Percentiles rank a stretch among this genome's conserved stretches.
phyloP scores from a whole-genome alignment of 176 grass and related monocot genomes.

The Urochloa ruziziensis region DNA sequence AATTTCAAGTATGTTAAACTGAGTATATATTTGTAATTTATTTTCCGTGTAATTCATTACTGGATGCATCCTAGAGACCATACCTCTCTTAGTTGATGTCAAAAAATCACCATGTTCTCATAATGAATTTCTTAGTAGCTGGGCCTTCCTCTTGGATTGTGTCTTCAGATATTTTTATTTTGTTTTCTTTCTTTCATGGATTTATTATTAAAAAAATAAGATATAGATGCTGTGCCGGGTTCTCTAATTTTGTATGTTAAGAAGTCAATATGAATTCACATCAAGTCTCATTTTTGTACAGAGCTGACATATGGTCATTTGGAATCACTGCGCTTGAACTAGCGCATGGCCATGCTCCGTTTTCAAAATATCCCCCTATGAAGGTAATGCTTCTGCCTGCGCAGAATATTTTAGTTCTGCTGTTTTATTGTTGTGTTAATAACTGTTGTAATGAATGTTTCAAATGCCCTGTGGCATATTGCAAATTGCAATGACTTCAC shows the following conservation, averaged over 20 bases:
- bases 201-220: not conserved
- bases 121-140: not conserved
- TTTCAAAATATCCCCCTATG: slow-evolving; percentile 99
- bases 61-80: not conserved
- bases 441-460: not conserved
- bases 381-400: slow-evolving; percentile 52
- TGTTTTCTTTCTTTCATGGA: not conserved
- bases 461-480: not conserved
- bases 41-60: not conserved
- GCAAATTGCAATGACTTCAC: not conserved
- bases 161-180: not conserved
- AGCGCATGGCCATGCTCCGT: slow-evolving; percentile 97
- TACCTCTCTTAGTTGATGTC: not conserved
- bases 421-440: not conserved
- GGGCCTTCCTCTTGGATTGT: not conserved
- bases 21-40: slow-evolving; percentile 8
- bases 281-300: slow-evolving; percentile 40
- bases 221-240: not conserved
- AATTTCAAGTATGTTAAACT: slow-evolving; percentile 91
- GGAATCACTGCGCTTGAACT: slow-evolving; percentile 98
- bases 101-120: not conserved
- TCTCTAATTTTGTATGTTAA: not conserved
- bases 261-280: slow-evolving; percentile 6
- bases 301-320: slow-evolving; percentile 99
- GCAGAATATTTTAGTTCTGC: not conserved